Evolutionary conservation across 2,329 filamentous ascomycete species (phyloP).

Genomic region (Erysiphe neolycopersici): DNA sequence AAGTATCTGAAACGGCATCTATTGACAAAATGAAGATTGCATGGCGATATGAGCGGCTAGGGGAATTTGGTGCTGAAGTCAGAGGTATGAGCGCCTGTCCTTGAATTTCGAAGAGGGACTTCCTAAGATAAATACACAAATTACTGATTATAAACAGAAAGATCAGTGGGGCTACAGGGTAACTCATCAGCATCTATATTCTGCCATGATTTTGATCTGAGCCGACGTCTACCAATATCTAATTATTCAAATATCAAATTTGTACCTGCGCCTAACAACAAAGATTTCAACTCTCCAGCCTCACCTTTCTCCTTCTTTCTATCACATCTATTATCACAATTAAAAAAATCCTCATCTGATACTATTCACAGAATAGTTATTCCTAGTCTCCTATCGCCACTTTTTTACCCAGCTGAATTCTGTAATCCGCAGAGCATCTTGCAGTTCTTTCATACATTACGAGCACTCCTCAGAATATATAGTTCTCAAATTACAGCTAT

Average conservation of each 20-base stretch:
- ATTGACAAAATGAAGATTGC: conserved; percentile 93
- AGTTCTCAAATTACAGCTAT: conserved; percentile 40
- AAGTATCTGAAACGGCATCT: conserved; percentile 14
- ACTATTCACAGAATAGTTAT: conserved; percentile 58
- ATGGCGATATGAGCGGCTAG: conserved; percentile 79
- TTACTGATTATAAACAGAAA: neutral
- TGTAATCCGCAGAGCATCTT: conserved; percentile 48
- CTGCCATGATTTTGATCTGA: conserved; percentile 48
- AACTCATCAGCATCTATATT: conserved; percentile 17
- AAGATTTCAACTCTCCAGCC: conserved; percentile 11
- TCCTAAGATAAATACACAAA: neutral
- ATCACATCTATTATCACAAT: conserved; percentile 24
- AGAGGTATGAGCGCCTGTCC: conserved; percentile 15
- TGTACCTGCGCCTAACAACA: conserved; percentile 17
- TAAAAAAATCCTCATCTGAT: conserved; percentile 28
- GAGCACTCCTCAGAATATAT: conserved; percentile 45
- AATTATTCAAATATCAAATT: conserved; percentile 24
- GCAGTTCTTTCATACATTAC: conserved; percentile 55
- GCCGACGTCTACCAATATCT: conserved; percentile 33
- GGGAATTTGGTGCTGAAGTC: conserved; percentile 33
- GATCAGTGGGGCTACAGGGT: neutral
- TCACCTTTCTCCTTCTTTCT: conserved; percentile 41
- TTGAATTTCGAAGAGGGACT: neutral
- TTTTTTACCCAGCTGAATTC: conserved; percentile 44
- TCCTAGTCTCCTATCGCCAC: conserved; percentile 69